Evolutionary conservation across 495 filamentous ascomycete genomes (phyloP), one percentile per base, ranked within the genome.

Genomic region (Clavariopsis aquatica): DNA sequence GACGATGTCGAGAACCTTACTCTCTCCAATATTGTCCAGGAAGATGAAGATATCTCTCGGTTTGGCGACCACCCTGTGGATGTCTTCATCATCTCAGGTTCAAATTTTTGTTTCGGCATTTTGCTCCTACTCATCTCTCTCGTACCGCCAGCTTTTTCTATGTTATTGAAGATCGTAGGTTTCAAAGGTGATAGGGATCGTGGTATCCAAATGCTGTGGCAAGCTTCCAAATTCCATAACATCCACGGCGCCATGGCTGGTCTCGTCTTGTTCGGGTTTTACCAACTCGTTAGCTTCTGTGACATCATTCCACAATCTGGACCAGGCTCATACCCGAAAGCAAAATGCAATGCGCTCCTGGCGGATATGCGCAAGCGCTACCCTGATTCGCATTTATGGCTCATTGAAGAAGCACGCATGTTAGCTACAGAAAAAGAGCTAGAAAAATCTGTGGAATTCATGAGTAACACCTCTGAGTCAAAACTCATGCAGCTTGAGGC

Each of bases 181-280:
- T 97, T 98, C 74, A 87, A 84, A 66, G 94, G 94, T 15, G 93
- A 98, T 74, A 88, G 92, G 51, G 88, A 93, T 57, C 81, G 87
- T 23, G 95, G 92, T 2, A 74, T 96, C 13, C 76, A 81, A 20
- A 89, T 96, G 85, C 85, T 98, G 9, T 98, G 95, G 94, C 90
- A 93, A 74, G 89, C 91, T 15, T 89, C 89, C 65, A 92, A 89
- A 68, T 92, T 90, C 71, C 80, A 85, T 65, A 96, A 96, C 70
- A 83, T 98, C 73, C 92, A 96, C 70, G 94, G 94, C 27, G 93
- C 91, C 27, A 88, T 97, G 73, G 89, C 93, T 4, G 91, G 88
- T 0, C 78, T 98, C 28, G 83, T 89, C 36, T 78, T 96, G 7
- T 80, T 98, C 2, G 86, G 86, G 17, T 98, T 90, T 71, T 96